Conservation (phyloP, 768 basidiomycete species). For the Calocera cornea region DNA sequence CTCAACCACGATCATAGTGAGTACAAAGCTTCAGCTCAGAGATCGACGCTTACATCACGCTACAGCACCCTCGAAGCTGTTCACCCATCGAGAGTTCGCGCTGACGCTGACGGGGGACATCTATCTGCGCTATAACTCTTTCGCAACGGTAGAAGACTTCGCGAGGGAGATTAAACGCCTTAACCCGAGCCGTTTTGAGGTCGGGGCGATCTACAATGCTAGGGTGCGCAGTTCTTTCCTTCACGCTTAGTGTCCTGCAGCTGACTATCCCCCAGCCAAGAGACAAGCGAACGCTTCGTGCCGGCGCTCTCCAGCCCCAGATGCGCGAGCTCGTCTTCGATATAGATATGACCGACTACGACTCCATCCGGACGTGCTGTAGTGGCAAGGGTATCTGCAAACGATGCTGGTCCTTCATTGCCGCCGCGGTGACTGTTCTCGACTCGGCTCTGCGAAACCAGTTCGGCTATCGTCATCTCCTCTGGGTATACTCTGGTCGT, state of each 20-base stretch:
- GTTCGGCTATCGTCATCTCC: conserved; percentile 76
- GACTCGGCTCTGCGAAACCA: conserved; percentile 68
- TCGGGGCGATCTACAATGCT: conserved; percentile 84
- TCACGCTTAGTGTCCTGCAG: neutral
- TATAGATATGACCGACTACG: conserved; percentile 99
- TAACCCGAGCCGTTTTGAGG: conserved; percentile 90
- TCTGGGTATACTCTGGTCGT: conserved; percentile 98
- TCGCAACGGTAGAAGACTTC: conserved; percentile 69
- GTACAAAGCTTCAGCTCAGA: neutral
- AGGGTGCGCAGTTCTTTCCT: conserved; percentile 41
- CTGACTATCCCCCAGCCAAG: conserved; percentile 43
- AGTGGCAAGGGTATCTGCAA: conserved; percentile 79
- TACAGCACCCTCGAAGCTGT: conserved; percentile 45
- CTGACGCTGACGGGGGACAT: conserved; percentile 84
- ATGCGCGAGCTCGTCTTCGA: conserved; percentile 94
- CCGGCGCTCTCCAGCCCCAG: conserved; percentile 53
- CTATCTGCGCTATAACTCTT: conserved; percentile 92
- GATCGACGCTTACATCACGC: conserved; percentile 13
- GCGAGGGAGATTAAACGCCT: conserved; percentile 75
- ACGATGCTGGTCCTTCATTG: conserved; percentile 90
- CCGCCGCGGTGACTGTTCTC: conserved; percentile 77
- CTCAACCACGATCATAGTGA: conserved; percentile 71
- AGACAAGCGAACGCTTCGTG: conserved; percentile 71
- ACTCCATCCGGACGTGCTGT: conserved; percentile 89
- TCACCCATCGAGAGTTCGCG: conserved; percentile 89